Conservation (phyloP, 2,329 filamentous ascomycete species). For the Penicillium sp. region DNA sequence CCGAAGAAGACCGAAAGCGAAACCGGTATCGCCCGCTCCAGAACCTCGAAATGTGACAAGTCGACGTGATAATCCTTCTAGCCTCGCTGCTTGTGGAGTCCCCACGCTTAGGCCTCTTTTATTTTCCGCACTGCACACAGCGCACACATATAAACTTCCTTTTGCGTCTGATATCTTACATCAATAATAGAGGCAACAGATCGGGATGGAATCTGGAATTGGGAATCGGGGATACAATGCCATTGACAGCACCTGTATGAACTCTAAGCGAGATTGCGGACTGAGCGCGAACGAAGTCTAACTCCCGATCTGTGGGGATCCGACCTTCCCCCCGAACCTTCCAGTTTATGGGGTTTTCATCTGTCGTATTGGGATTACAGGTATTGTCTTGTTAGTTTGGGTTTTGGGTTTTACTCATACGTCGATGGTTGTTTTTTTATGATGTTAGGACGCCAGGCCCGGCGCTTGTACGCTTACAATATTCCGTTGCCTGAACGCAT, state of each 20-base stretch:
- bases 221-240: not conserved
- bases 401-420: too few relatives aligned
- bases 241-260: not conserved
- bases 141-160: not conserved
- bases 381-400: not conserved
- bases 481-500: too few relatives aligned
- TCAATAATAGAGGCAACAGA: too few relatives aligned
- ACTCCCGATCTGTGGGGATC: conserved; percentile 3
- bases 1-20: not conserved
- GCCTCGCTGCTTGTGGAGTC: not conserved
- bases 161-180: not conserved
- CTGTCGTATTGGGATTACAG: not conserved
- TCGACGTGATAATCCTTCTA: not conserved
- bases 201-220: too few relatives aligned
- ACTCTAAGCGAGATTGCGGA: not conserved
- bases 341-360: conserved; percentile 20
- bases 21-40: not conserved
- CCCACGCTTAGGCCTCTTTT: not conserved
- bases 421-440: too few relatives aligned
- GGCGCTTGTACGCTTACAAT: too few relatives aligned
- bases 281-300: not conserved
- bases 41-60: conserved; percentile 5
- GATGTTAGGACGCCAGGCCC: too few relatives aligned
- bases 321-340: conserved; percentile 23
- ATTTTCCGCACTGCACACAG: not conserved